phyloP scores from a whole-genome alignment of 768 basidiomycete genomes.

The Saitozyma sp. region DNA sequence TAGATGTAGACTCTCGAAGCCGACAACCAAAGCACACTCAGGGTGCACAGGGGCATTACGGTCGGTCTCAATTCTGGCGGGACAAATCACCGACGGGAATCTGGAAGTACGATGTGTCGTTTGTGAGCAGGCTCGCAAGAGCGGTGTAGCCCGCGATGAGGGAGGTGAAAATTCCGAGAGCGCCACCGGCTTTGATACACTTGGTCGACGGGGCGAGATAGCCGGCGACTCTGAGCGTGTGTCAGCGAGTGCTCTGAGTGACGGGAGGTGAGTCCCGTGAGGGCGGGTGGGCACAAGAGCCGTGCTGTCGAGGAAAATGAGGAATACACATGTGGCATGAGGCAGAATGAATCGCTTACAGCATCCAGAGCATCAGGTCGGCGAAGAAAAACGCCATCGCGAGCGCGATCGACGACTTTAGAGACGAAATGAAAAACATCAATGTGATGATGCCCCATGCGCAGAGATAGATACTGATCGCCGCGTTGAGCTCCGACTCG shows the following conservation, averaged over 20 bases:
- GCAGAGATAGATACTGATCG: constrained; percentile 40
- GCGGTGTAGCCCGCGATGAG: constrained; percentile 50
- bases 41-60: no score
- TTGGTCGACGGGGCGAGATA: constrained; percentile 43
- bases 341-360: no score
- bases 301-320: no score
- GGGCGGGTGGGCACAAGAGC: no score
- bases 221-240: no score
- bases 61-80: constrained; percentile 1
- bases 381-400: constrained; percentile 60
- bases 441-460: constrained; percentile 39
- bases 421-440: constrained; percentile 55
- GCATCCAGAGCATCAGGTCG: constrained; percentile 56
- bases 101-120: constrained; percentile 47
- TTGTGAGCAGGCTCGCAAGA: constrained; percentile 51
- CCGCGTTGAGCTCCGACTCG: constrained; percentile 21
- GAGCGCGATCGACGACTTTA: constrained; percentile 60
- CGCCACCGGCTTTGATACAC: constrained; percentile 51
- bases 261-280: no score
- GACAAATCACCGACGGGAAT: constrained; percentile 49
- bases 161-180: constrained; percentile 51
- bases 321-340: no score
- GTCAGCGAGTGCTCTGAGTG: no score
- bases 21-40: no score
- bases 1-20: no score